phyloP scores from a whole-genome alignment of 2,329 filamentous ascomycete species.

The Metarhizium rileyi region DNA sequence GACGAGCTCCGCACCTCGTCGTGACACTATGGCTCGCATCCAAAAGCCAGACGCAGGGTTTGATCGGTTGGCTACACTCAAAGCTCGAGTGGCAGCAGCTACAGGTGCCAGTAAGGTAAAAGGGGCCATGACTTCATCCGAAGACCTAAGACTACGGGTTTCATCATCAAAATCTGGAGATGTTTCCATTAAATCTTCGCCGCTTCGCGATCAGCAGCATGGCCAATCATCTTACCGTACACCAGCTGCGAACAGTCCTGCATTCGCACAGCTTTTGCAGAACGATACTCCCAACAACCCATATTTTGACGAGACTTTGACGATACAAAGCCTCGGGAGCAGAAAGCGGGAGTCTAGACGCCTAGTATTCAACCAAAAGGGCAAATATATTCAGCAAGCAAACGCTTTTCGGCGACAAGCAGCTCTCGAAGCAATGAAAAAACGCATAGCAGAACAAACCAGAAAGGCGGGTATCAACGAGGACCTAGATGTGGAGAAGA shows the following conservation, averaged over 20 bases:
- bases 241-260: conserved; percentile 8
- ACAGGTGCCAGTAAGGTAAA: conserved; percentile 49
- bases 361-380: conserved; percentile 86
- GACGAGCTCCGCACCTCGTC: conserved; percentile 44
- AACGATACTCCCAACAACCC: conserved; percentile 48
- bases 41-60: conserved; percentile 48
- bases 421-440: conserved; percentile 88
- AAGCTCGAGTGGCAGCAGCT: conserved; percentile 69
- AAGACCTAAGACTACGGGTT: conserved; percentile 41
- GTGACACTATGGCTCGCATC: conserved; percentile 43
- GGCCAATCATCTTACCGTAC: conserved; percentile 3
- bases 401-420: conserved; percentile 81
- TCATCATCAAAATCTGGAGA: conserved; percentile 29
- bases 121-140: conserved; percentile 65
- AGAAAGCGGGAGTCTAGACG: conserved; percentile 64
- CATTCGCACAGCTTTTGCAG: conserved; percentile 3
- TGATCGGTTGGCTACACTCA: conserved; percentile 65
- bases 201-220: background rate
- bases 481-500: conserved; percentile 78
- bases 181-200: conserved; percentile 7
- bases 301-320: conserved; percentile 66
- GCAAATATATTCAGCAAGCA: conserved; percentile 93
- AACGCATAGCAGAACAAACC: conserved; percentile 76
- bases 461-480: conserved; percentile 91
- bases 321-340: conserved; percentile 43